Conservation (phyloP, 2,329 filamentous ascomycete genomes). For the Neofusicoccum sp. region DNA sequence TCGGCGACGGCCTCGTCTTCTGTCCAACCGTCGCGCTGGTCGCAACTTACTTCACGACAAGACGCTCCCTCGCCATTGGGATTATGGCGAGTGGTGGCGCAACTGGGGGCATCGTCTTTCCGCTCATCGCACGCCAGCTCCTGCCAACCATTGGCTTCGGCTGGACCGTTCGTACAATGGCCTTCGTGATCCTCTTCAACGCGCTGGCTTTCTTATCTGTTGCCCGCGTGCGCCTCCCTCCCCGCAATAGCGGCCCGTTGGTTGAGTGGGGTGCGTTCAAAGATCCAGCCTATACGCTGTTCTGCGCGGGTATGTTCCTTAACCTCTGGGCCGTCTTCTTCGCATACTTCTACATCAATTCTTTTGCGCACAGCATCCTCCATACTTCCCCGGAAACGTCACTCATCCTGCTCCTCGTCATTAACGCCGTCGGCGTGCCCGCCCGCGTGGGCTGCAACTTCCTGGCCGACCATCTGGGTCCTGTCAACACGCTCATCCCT, state of each 20-base stretch:
- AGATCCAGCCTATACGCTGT: slow-evolving; percentile 53
- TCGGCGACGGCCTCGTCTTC: slow-evolving; percentile 45
- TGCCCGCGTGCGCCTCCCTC: slow-evolving; percentile 44
- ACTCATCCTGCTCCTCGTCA: slow-evolving; percentile 50
- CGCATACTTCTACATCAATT: slow-evolving; percentile 52
- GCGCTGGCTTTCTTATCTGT: slow-evolving; percentile 33
- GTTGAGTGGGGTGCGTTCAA: slow-evolving; percentile 58
- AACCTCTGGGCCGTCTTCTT: slow-evolving; percentile 54
- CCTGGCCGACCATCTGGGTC: slow-evolving; percentile 42
- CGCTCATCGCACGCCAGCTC: slow-evolving; percentile 21
- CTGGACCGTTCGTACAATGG: slow-evolving; percentile 34
- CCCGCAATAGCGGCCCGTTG: slow-evolving; percentile 45
- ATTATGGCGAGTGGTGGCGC: slow-evolving; percentile 26
- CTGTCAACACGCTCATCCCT: slow-evolving; percentile 42
- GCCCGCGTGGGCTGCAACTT: slow-evolving; percentile 50
- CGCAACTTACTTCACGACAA: slow-evolving; percentile 36
- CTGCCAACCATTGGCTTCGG: slow-evolving; percentile 22
- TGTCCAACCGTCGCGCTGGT: slow-evolving; percentile 37
- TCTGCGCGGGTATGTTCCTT: slow-evolving; percentile 43
- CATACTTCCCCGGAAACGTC: slow-evolving; percentile 46
- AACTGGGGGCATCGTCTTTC: slow-evolving; percentile 24
- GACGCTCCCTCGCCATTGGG: slow-evolving; percentile 31
- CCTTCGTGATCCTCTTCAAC: slow-evolving; percentile 41
- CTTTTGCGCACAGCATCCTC: slow-evolving; percentile 23
- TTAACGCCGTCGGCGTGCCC: slow-evolving; percentile 52